A percentile compares a stretch with the other conserved stretches of the same genome.
Conservation (phyloP, 2,329 filamentous ascomycete species). For the Fusarium sp. region DNA sequence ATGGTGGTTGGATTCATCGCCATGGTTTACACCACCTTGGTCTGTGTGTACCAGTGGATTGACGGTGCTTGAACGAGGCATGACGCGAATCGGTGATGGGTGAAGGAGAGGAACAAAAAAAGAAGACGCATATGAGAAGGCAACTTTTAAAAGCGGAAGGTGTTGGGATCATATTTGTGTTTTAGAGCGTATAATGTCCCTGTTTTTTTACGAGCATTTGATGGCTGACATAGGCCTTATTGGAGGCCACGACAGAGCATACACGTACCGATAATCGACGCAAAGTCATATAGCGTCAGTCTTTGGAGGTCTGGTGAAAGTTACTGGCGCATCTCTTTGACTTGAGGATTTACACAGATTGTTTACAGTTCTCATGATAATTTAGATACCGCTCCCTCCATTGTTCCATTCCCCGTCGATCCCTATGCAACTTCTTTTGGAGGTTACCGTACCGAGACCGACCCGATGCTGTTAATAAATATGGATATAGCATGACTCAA, state of each 20-base stretch:
- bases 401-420: constrained; percentile 4
- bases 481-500: neutral
- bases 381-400: constrained; percentile 10
- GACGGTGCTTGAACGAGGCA: constrained; percentile 33
- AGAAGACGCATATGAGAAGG: constrained; percentile 28
- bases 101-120: constrained; percentile 3
- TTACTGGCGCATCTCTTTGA: constrained; percentile 22
- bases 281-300: constrained; percentile 5
- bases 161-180: neutral
- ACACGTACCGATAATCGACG: constrained; percentile 6
- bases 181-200: constrained; percentile 10
- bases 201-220: constrained; percentile 2
- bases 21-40: constrained; percentile 79
- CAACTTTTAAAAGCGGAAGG: constrained; percentile 35
- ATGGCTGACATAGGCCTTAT: constrained; percentile 8
- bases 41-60: constrained; percentile 66
- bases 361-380: constrained; percentile 18
- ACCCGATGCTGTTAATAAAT: neutral
- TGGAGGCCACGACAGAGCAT: constrained; percentile 9
- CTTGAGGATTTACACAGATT: constrained; percentile 18
- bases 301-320: constrained; percentile 11
- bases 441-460: neutral
- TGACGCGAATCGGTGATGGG: neutral
- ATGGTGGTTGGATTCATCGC: constrained; percentile 75
- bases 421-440: neutral